Evolutionary conservation across 2,329 filamentous ascomycete species (phyloP), one percentile per base, ranked within the genome.

Genomic region (Cryphonectria nitschkei): DNA sequence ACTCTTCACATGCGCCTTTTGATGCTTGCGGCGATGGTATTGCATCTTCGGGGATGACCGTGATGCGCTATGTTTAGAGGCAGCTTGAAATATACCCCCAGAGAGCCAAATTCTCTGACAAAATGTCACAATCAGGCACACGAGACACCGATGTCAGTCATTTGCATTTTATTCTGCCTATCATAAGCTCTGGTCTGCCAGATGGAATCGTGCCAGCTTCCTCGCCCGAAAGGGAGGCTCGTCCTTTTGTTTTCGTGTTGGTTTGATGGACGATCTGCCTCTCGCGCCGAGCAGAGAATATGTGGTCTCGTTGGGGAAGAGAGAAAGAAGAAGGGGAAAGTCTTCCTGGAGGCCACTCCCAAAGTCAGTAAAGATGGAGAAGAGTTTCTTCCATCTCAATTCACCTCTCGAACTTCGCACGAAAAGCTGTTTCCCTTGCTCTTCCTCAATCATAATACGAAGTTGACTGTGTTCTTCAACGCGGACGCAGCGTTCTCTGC

Each of bases 91-190:
- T n/a, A 14, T 34, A 50, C 19, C n/a, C 46, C 7, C 7, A 32
- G 4, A 56, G 14, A 5, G 4, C 52, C 26, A 29, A 14, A 13
- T 14, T 56, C 13, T 39, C 9, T 2, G 11, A 9, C 65, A 41
- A 43, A 34, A 58, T 22, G 34, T 58, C 52, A 34, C 34, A 19
- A 32, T 54, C 16, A 29, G 14, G n/a, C 19, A 58, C 52, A 16
- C 37, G 14, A 58, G n/a, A 34, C 22, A 56, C 52, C 32, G 26
- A 26, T 34, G 65, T 72, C 64, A 63, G 62, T 68, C 65, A 72
- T 61, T 72, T 70, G 68, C 34, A 63, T 70, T 70, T 56, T 68
- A 58, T 72, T 72, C 61, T 72, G 65, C 70, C 65, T 68, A 70
- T 63, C 61, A 50, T 68, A 60, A 54, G n/a, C 43, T 50, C 37